Percentiles rank a stretch among this genome's conserved stretches.
Conservation (phyloP, 1,284 basidiomycete genomes). For the Cutaneotrichosporon sp. region DNA sequence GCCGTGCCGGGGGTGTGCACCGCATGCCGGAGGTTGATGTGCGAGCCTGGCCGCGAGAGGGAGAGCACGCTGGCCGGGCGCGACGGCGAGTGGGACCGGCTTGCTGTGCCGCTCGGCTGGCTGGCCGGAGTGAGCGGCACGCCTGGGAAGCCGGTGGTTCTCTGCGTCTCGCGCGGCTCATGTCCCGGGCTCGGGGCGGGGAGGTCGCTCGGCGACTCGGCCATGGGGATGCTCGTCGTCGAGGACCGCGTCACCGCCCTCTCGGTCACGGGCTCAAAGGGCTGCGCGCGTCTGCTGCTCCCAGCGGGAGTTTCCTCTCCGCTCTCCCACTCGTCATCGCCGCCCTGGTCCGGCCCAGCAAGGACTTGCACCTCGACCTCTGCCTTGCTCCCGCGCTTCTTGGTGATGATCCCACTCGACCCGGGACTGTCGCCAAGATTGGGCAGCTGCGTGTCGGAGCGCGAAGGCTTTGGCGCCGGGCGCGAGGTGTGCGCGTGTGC, state of each 20-base stretch:
- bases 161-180: slow-evolving; percentile 17
- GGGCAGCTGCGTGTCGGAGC: slow-evolving; percentile 16
- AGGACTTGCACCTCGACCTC: slow-evolving; percentile 20
- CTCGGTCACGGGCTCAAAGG: neutral
- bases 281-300: neutral
- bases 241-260: neutral
- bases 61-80: neutral
- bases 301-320: slow-evolving; percentile 22
- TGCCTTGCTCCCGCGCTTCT: neutral
- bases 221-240: neutral
- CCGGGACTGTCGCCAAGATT: slow-evolving; percentile 13
- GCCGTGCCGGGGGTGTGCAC: neutral
- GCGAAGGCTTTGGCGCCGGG: slow-evolving; percentile 7
- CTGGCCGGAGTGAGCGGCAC: neutral
- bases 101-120: neutral
- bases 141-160: slow-evolving; percentile 17
- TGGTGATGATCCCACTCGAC: neutral
- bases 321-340: slow-evolving; percentile 26
- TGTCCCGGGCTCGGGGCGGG: slow-evolving; percentile 3
- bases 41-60: slow-evolving; percentile 6
- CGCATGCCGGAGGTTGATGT: neutral
- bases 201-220: slow-evolving; percentile 7
- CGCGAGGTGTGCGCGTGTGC: neutral
- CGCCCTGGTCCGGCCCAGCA: slow-evolving; percentile 7
- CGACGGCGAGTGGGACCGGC: neutral